Evolutionary conservation across 176 grass and related monocot genomes (phyloP).

Genomic region (Thalia dealbata): DNA sequence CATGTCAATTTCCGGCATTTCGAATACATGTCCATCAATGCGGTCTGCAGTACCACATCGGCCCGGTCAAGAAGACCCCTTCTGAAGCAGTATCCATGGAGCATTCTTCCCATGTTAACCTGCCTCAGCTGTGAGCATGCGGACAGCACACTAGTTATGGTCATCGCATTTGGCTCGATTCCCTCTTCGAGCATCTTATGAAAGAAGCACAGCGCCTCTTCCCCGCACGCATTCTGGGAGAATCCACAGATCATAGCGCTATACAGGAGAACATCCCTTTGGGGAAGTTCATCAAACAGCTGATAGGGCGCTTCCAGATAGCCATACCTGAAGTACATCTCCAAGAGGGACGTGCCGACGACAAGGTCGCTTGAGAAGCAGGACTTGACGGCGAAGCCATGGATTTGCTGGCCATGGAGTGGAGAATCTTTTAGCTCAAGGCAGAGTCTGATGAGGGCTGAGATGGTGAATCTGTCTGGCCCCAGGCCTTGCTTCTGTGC

Average conservation of each 20-base stretch:
- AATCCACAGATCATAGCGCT: slow-evolving; percentile 16
- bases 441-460: slow-evolving; percentile 4
- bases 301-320: not conserved
- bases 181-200: slow-evolving; percentile 20
- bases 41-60: slow-evolving; percentile 25
- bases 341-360: not conserved
- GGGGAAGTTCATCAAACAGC: slow-evolving; percentile 16
- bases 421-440: slow-evolving; percentile 4
- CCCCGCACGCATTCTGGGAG: not conserved
- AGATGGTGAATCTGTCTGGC: slow-evolving; percentile 10
- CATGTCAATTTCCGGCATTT: slow-evolving; percentile 24
- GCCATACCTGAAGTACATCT: slow-evolving; percentile 8
- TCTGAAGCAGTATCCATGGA: slow-evolving; percentile 24
- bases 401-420: slow-evolving; percentile 15
- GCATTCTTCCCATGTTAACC: slow-evolving; percentile 16
- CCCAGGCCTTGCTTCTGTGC: slow-evolving; percentile 5
- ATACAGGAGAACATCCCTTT: slow-evolving; percentile 5
- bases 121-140: slow-evolving; percentile 11
- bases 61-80: slow-evolving; percentile 14
- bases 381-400: slow-evolving; percentile 14
- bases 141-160: slow-evolving; percentile 6
- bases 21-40: slow-evolving; percentile 25
- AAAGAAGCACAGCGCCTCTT: slow-evolving; percentile 10
- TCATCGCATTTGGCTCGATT: slow-evolving; percentile 21
- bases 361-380: not conserved